Percentiles rank a stretch among this genome's conserved stretches.
Evolutionary conservation across 371 early-diverging fungal species (phyloP).

Genomic region (Rhizopus stolonifer): DNA sequence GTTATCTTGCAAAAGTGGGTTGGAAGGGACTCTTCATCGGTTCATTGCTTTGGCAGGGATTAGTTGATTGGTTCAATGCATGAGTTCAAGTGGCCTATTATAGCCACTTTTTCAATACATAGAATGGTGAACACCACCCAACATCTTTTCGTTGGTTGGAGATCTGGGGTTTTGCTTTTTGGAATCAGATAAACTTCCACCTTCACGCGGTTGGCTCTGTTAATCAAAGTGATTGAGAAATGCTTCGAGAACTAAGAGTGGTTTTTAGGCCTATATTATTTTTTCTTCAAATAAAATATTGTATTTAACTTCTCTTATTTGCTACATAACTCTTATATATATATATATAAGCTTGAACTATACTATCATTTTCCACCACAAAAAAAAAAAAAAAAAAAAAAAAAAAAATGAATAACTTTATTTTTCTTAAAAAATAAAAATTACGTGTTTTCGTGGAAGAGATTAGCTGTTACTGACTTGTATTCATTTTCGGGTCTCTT

Average conservation of each 20-base stretch:
- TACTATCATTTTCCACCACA: slow-evolving; percentile 1
- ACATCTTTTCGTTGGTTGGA: slow-evolving; percentile 7
- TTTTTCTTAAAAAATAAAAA: neutral
- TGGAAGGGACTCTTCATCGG: slow-evolving; percentile 2
- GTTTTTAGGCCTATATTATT: slow-evolving; percentile 5
- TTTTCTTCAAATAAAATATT: slow-evolving; percentile 4
- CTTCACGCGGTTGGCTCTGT: slow-evolving; percentile 13
- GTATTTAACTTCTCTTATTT: slow-evolving; percentile 1
- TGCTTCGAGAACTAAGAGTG: slow-evolving; percentile 11
- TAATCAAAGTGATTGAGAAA: slow-evolving; percentile 10
- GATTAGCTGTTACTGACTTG: slow-evolving; percentile 1
- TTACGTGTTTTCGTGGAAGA: neutral
- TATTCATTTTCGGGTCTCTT: slow-evolving; percentile 7
- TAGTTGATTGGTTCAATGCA: slow-evolving; percentile 5
- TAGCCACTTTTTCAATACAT: slow-evolving; percentile 6
- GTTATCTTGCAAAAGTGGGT: slow-evolving; percentile 9
- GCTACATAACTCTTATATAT: slow-evolving; percentile 2
- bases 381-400: neutral
- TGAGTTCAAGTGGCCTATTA: slow-evolving; percentile 9
- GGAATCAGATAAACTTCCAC: slow-evolving; percentile 12
- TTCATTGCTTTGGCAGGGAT: slow-evolving; percentile 6
- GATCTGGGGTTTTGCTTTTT: neutral
- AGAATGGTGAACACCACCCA: slow-evolving; percentile 1
- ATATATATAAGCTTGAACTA: slow-evolving; percentile 2
- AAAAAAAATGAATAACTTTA: no score